Evolutionary conservation across 345 rosid species (phyloP).

Genomic region (Excoecaria agallocha): DNA sequence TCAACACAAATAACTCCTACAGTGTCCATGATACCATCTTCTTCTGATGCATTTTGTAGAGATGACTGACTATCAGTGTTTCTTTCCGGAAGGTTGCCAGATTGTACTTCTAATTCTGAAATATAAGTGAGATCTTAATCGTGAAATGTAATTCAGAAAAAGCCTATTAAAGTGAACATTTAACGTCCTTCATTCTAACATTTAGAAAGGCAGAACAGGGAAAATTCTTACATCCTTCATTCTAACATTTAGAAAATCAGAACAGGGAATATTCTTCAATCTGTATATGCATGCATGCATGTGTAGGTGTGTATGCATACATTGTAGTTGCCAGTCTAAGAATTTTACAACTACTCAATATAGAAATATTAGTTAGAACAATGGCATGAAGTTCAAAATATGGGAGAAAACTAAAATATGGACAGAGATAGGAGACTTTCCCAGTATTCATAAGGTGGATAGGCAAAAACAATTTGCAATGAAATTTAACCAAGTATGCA

Average conservation of each 20-base stretch:
- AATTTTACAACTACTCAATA: background rate
- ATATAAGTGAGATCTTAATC: constrained; percentile 14
- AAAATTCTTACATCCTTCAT: no score
- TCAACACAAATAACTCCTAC: constrained; percentile 94
- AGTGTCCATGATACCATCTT: constrained; percentile 70
- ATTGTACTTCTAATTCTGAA: constrained; percentile 27
- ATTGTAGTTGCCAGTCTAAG: constrained; percentile 3
- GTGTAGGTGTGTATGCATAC: no score
- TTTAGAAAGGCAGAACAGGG: no score
- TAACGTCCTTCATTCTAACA: no score
- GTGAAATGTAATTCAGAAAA: background rate
- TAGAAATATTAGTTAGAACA: background rate
- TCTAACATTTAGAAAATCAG: background rate
- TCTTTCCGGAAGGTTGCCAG: constrained; percentile 16
- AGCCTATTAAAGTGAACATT: no score
- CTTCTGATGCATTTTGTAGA: constrained; percentile 32
- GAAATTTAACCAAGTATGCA: background rate
- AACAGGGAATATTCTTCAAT: background rate
- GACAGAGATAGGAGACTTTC: background rate
- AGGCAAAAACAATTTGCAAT: background rate
- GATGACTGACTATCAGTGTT: constrained; percentile 17
- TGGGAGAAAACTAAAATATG: background rate
- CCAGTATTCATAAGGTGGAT: background rate
- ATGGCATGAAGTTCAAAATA: background rate
- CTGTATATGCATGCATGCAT: no score